Evolutionary conservation across 2,329 filamentous ascomycete genomes (phyloP), one percentile per base, ranked within the genome.

Genomic region (Phialemonium atrogriseum): DNA sequence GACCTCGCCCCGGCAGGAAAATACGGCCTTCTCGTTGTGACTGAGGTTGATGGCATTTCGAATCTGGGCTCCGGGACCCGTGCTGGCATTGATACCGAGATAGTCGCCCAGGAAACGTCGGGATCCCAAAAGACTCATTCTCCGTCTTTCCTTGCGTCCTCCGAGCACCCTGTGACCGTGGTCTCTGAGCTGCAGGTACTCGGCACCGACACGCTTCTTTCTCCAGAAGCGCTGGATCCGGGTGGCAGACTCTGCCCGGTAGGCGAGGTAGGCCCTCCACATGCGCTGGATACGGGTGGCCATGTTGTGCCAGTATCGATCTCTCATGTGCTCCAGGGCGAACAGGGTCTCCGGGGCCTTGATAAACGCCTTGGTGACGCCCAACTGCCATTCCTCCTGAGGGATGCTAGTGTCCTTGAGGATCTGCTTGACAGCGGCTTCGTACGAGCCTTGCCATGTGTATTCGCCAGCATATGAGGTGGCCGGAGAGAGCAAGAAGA

Each of bases 251-350:
- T 98, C 91, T 16, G 78, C 82, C 26, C 91, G 77, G 58, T 96
- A 96, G 5, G 89, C 80, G 24, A 96, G 71, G 51, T 95, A 96
- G 32, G 93, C 94, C 48, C 91, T 77, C 91, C 91, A 98, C 51
- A 94, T 91, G 45, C 91, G 77, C 62, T 98, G 91, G 37, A 98
- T 96, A 37, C 91, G 78, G 38, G 89, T 94, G 4, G 91, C 91
- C 91, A 98, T 96, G 61, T 96, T 98, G 59, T 96, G 89, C 89
- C 89, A 96, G 60, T 96, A 98, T 35, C 85, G 73, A 54, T 98
- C 91, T 52, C 91, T 77, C 89, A 98, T 96, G 36, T 93, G 88
- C 58, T 98, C 91, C 9, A 98, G 67, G 3, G 91, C 91, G 51
- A 98, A 98, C 2, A 98, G 65, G 0, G 91, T 98, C 59, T 98